Evolutionary conservation across 306 rosid species (phyloP), one percentile per base, ranked within the genome.

Genomic region (Corylus heterophylla): DNA sequence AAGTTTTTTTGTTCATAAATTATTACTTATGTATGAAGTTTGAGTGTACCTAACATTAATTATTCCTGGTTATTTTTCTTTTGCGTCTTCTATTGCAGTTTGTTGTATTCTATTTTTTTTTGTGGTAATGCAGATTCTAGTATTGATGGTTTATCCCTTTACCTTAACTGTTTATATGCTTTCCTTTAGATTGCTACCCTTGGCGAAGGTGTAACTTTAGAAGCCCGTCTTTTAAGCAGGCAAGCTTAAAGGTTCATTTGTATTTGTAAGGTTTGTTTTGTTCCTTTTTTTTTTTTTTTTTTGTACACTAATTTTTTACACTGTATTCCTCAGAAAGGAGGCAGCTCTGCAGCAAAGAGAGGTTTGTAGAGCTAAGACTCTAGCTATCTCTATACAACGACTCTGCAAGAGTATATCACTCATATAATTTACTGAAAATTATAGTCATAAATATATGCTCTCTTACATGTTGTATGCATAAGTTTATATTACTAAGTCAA

Each of bases 271-370:
- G 66, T 70, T 42, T 16, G 12, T 69, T 75, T 68, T 42, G 70
- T 70, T 64, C 25, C 7, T 83, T 10, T 49, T 52, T 75, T 45
- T 76, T 55, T 83, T 10, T 49, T 52, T 75, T 45, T 76, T 61
- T 79, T 70, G 59, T 62, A 70, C 76, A 47, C 83, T 86, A 55
- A 92, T 67, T 61, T 73, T 56, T 55, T 4, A 18, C 79, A 35
- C 81, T 73, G 85, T 78, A 39, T 83, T 82, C 50, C 70, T 82
- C 93, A 95, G 99, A 80, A 95, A 95, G 88, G 96, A 95, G 88
- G 98, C 98, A 73, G 96, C 95, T 20, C 72, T 91, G 82, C 98
- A 91, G 85, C 97, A 93, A 78, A 90, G 93, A 81, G 99, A 95
- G 99, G 99, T 95, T 72, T 79, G 81, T 85, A 14, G n/a, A 69